A percentile compares a stretch with the other conserved stretches of the same genome.
phyloP scores from a whole-genome alignment of 768 basidiomycete species.

The Xerocomellus intermedius region DNA sequence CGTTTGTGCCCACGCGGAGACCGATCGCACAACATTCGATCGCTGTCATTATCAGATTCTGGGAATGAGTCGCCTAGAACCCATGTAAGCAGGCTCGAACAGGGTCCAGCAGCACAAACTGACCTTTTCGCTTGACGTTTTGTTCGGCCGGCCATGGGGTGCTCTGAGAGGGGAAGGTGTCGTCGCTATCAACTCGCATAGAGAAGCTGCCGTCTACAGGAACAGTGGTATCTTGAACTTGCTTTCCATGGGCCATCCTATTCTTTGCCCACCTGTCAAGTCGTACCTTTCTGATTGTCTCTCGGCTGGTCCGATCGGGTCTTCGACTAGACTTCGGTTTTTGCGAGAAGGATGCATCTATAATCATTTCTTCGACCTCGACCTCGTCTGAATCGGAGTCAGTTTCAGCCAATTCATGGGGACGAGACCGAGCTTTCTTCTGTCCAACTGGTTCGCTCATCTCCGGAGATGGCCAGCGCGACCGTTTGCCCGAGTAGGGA shows the following conservation, averaged over 20 bases:
- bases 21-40: slow-evolving; percentile 31
- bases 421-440: slow-evolving; percentile 29
- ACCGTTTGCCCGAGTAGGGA: slow-evolving; percentile 27
- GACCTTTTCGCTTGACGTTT: slow-evolving; percentile 50
- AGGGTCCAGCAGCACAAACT: neutral
- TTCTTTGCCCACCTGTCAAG: slow-evolving; percentile 28
- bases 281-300: slow-evolving; percentile 31
- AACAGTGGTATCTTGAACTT: slow-evolving; percentile 32
- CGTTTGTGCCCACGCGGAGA: slow-evolving; percentile 41
- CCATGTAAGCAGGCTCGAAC: neutral
- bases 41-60: slow-evolving; percentile 34
- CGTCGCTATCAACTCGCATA: slow-evolving; percentile 30
- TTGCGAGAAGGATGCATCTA: slow-evolving; percentile 34
- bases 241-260: slow-evolving; percentile 24
- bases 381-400: slow-evolving; percentile 39
- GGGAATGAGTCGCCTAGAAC: slow-evolving; percentile 8
- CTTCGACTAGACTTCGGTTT: slow-evolving; percentile 13
- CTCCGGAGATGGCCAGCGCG: slow-evolving; percentile 27
- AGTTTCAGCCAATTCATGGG: slow-evolving; percentile 20
- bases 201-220: slow-evolving; percentile 29
- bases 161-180: slow-evolving; percentile 13
- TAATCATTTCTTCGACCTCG: slow-evolving; percentile 51
- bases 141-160: slow-evolving; percentile 28
- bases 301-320: slow-evolving; percentile 28
- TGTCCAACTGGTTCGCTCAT: slow-evolving; percentile 8